Conservation (phyloP, 352 stramenopile species). For the Phytophthora quininea region DNA sequence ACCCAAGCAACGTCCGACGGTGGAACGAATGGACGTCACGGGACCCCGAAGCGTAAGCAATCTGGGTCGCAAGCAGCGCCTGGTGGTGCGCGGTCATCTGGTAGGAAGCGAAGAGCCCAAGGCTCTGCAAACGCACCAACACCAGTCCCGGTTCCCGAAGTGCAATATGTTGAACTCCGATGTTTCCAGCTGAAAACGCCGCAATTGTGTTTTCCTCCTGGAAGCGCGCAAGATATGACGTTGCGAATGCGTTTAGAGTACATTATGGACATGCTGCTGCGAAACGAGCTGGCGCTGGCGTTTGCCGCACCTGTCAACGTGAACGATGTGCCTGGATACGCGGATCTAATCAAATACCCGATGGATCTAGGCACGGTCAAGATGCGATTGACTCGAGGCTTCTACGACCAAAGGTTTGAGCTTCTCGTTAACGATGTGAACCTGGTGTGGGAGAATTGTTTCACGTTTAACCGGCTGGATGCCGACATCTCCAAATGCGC, state of each 20-base stretch:
- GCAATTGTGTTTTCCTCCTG: constrained; percentile 31
- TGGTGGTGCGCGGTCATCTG: constrained; percentile 38
- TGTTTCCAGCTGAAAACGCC: constrained; percentile 60
- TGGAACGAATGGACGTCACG: constrained; percentile 44
- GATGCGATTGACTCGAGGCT: constrained; percentile 66
- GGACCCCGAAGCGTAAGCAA: constrained; percentile 58
- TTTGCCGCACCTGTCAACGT: constrained; percentile 76
- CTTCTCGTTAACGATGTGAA: constrained; percentile 70
- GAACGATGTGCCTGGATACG: constrained; percentile 75
- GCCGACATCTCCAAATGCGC: constrained; percentile 83
- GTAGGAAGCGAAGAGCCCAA: constrained; percentile 52
- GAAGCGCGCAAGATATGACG: constrained; percentile 50
- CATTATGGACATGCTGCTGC: constrained; percentile 67
- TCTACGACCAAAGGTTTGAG: constrained; percentile 65
- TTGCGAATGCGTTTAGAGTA: constrained; percentile 58
- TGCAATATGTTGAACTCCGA: constrained; percentile 54
- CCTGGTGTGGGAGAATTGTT: constrained; percentile 87
- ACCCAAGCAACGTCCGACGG: constrained; percentile 19
- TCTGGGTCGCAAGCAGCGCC: constrained; percentile 27
- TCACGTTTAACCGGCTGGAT: constrained; percentile 81
- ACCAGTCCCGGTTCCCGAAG: constrained; percentile 16
- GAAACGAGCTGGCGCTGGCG: constrained; percentile 67
- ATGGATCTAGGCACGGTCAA: constrained; percentile 94
- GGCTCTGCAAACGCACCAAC: constrained; percentile 8
- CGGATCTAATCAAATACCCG: constrained; percentile 69